Conservation (phyloP, 2,329 filamentous ascomycete species). For the Thelonectria olida region DNA sequence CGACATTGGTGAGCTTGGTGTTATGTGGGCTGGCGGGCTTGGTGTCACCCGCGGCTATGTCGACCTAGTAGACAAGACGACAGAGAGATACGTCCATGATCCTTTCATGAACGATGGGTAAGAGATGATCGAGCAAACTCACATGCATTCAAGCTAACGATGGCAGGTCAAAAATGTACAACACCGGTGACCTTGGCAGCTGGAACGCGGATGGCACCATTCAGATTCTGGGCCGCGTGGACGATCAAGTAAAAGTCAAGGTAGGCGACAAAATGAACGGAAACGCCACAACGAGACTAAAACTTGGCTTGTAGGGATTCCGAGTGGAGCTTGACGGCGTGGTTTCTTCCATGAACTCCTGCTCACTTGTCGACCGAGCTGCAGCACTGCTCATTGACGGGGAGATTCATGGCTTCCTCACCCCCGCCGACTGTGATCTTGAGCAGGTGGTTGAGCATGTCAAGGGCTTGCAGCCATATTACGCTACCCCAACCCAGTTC, state of each 20-base stretch:
- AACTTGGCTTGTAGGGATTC: constrained; percentile 53
- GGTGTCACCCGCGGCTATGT: constrained; percentile 66
- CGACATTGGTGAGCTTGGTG: constrained; percentile 56
- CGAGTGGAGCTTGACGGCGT: constrained; percentile 70
- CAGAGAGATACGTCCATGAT: constrained; percentile 58
- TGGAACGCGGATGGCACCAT: constrained; percentile 63
- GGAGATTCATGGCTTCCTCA: constrained; percentile 61
- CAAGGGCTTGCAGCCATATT: constrained; percentile 59
- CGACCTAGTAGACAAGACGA: constrained; percentile 60
- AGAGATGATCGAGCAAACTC: constrained; percentile 24
- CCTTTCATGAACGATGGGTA: constrained; percentile 61
- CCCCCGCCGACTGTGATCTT: constrained; percentile 45
- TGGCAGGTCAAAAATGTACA: constrained; percentile 59
- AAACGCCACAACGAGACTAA: neutral
- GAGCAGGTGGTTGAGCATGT: constrained; percentile 51
- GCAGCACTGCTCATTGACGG: constrained; percentile 57
- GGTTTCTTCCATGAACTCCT: constrained; percentile 55
- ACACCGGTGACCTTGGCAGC: constrained; percentile 66
- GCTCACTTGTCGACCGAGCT: constrained; percentile 55
- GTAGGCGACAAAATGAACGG: constrained; percentile 29
- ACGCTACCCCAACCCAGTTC: constrained; percentile 60
- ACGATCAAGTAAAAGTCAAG: constrained; percentile 71
- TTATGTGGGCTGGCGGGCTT: constrained; percentile 64
- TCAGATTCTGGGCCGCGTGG: constrained; percentile 63
- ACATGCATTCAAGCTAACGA: neutral